These are phyloP conservation scores for Trichoderma brevicompactum DNA, from an alignment of 2,329 filamentous ascomycete genomes.

Conservation along the genomic window DNA sequence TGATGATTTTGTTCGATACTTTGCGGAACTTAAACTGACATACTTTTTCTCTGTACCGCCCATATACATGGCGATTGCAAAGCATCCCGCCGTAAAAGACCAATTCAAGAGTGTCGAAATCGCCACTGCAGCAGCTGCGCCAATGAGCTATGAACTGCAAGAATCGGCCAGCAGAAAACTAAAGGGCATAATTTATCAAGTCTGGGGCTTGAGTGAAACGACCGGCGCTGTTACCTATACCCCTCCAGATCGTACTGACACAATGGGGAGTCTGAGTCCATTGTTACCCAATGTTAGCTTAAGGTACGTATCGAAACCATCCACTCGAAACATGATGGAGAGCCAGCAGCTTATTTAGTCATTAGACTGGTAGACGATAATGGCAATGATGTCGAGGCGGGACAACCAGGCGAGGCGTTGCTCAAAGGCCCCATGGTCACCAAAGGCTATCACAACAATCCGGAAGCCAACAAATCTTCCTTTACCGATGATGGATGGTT, in stretches of 20 bases:
- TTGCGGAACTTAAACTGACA: conserved; percentile 55
- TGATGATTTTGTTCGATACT: conserved; percentile 57
- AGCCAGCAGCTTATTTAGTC: neutral
- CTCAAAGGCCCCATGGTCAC: conserved; percentile 73
- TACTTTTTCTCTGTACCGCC: conserved; percentile 64
- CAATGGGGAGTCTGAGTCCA: conserved; percentile 51
- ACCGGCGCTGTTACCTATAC: conserved; percentile 53
- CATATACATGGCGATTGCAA: conserved; percentile 63
- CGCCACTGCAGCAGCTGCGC: conserved; percentile 59
- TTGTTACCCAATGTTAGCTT: conserved; percentile 39
- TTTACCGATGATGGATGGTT: conserved; percentile 65
- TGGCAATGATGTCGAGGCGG: conserved; percentile 45
- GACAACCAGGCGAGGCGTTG: conserved; percentile 63
- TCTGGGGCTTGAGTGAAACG: conserved; percentile 64
- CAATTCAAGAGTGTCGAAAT: conserved; percentile 56
- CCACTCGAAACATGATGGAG: neutral
- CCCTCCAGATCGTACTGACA: conserved; percentile 46
- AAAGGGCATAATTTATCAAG: conserved; percentile 53
- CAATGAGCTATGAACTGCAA: conserved; percentile 60
- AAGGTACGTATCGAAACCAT: conserved; percentile 32
- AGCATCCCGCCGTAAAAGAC: conserved; percentile 57
- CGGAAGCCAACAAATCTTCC: conserved; percentile 64
- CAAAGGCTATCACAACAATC: conserved; percentile 72
- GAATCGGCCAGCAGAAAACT: conserved; percentile 55
- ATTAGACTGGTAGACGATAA: conserved; percentile 47